Evolutionary conservation across 371 early-diverging fungal genomes (phyloP).

Genomic region (Massospora cicadina): DNA sequence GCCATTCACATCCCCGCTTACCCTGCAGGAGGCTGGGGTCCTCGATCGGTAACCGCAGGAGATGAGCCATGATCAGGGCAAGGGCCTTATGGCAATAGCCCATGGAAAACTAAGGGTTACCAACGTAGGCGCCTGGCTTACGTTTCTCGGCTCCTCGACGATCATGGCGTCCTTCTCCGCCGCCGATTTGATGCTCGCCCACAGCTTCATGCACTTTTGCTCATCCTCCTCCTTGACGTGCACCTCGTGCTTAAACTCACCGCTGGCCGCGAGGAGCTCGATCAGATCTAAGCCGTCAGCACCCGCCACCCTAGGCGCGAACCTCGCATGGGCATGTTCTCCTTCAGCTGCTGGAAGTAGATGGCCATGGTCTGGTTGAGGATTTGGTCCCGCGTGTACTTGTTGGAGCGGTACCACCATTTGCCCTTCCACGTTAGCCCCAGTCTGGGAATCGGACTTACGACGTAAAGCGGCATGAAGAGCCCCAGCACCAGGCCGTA

Average conservation of each 20-base stretch:
- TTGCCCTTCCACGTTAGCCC: slow-evolving; percentile 24
- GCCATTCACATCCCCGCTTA: slow-evolving; percentile 9
- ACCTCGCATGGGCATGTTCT: slow-evolving; percentile 28
- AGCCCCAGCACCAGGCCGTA: slow-evolving; percentile 80
- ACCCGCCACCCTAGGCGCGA: not conserved
- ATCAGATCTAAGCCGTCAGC: slow-evolving; percentile 24
- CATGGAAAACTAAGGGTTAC: slow-evolving; percentile 16
- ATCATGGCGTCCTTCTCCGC: slow-evolving; percentile 38
- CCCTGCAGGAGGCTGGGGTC: slow-evolving; percentile 32
- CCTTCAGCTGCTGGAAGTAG: slow-evolving; percentile 77
- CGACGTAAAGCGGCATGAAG: slow-evolving; percentile 65
- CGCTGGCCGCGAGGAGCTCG: slow-evolving; percentile 42
- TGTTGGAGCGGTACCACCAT: slow-evolving; percentile 88
- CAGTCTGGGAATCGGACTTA: slow-evolving; percentile 18
- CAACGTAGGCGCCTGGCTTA: not conserved
- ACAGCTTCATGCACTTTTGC: slow-evolving; percentile 25
- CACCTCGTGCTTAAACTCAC: slow-evolving; percentile 46
- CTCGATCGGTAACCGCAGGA: slow-evolving; percentile 46
- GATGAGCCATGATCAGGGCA: slow-evolving; percentile 68
- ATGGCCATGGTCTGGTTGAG: slow-evolving; percentile 72
- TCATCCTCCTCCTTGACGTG: slow-evolving; percentile 31
- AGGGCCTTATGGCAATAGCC: slow-evolving; percentile 48
- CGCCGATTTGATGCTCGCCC: slow-evolving; percentile 31
- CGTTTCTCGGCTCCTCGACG: slow-evolving; percentile 26
- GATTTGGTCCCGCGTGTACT: slow-evolving; percentile 75